phyloP scores from a whole-genome alignment of 345 rosid genomes.

The Salix exigua region DNA sequence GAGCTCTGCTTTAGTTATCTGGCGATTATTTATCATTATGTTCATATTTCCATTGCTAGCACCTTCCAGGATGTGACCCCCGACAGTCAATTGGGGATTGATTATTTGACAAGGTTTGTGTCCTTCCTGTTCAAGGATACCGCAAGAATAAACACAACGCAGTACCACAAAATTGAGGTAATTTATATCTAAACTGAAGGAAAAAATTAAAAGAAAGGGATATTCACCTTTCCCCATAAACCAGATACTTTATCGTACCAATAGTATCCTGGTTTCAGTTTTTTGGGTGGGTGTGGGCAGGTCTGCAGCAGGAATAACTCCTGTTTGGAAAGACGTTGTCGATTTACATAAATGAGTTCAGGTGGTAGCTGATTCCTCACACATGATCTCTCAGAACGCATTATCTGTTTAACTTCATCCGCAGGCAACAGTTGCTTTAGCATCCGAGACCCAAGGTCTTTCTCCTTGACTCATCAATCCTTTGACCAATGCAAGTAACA shows the following conservation, averaged over 20 bases:
- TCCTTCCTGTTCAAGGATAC: constrained; percentile 54
- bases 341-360: constrained; percentile 54
- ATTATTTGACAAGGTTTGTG: constrained; percentile 75
- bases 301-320: constrained; percentile 51
- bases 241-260: constrained; percentile 89
- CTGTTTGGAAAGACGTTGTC: constrained; percentile 39
- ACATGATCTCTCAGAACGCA: constrained; percentile 59
- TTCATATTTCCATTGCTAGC: constrained; percentile 82
- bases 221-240: constrained; percentile 87
- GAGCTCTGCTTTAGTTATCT: constrained; percentile 61
- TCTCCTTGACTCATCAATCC: constrained; percentile 62
- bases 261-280: constrained; percentile 65
- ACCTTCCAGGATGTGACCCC: constrained; percentile 35
- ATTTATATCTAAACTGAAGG: not conserved
- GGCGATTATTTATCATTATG: constrained; percentile 53
- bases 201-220: not conserved
- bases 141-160: constrained; percentile 16
- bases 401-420: constrained; percentile 47
- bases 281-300: constrained; percentile 67
- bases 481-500: constrained; percentile 57
- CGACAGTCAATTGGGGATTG: constrained; percentile 45
- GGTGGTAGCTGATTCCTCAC: constrained; percentile 68
- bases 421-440: constrained; percentile 50
- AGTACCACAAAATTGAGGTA: not conserved
- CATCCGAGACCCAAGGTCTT: constrained; percentile 60